Percentiles rank a stretch among this genome's conserved stretches.
Conservation (phyloP, 78 protist species). For the Cyanophora paradoxa region DNA sequence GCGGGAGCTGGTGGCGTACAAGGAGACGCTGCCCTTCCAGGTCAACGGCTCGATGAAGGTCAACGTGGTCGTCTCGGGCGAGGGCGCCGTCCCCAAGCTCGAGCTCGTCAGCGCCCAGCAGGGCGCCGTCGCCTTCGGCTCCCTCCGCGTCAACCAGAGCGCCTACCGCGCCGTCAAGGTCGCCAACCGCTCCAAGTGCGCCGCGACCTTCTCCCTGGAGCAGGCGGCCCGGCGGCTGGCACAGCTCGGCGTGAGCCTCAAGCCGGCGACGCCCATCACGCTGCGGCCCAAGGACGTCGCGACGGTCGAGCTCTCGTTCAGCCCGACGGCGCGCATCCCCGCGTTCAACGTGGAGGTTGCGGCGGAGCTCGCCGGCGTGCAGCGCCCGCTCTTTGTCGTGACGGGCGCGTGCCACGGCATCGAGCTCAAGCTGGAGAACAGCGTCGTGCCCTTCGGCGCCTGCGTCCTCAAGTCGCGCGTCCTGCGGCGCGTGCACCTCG, state of each 20-base stretch:
- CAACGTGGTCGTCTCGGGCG: constrained; percentile 33
- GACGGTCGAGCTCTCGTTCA: constrained; percentile 17
- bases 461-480: constrained; percentile 33
- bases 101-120: constrained; percentile 21
- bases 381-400: constrained; percentile 24
- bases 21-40: constrained; percentile 32
- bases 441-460: constrained; percentile 46
- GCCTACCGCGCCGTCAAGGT: constrained; percentile 6
- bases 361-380: not conserved
- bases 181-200: constrained; percentile 20
- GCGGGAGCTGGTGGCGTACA: not conserved
- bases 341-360: constrained; percentile 23
- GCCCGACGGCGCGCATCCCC: constrained; percentile 23
- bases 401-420: constrained; percentile 56
- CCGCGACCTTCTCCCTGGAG: constrained; percentile 12
- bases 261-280: not conserved
- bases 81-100: constrained; percentile 28
- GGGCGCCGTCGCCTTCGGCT: constrained; percentile 22
- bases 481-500: constrained; percentile 23
- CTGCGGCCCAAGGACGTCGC: constrained; percentile 31
- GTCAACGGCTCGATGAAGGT: constrained; percentile 48
- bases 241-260: not conserved
- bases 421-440: constrained; percentile 46
- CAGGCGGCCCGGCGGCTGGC: not conserved
- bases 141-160: constrained; percentile 10